A percentile compares a stretch with the other conserved stretches of the same genome.
These are phyloP conservation scores for Protea cynaroides DNA, from an alignment of 164 flowering plant species.

Conservation along the genomic window DNA sequence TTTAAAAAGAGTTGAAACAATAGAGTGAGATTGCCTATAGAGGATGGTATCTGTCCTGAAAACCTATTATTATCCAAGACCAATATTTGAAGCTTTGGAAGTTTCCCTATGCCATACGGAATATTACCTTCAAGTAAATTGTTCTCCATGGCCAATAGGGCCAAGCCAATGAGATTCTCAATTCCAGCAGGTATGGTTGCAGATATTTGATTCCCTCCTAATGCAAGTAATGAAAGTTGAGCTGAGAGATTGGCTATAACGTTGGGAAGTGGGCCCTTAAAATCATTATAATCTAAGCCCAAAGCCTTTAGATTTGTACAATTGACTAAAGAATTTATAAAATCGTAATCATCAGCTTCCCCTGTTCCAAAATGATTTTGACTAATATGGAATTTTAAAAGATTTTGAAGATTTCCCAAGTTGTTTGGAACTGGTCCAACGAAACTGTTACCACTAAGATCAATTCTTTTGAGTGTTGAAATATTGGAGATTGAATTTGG, in stretches of 20 bases:
- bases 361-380: background rate
- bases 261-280: background rate
- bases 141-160: background rate
- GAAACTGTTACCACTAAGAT: background rate
- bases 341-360: background rate
- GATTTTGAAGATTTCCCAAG: background rate
- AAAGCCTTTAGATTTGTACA: background rate
- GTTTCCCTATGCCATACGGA: background rate
- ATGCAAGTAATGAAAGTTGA: background rate
- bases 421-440: background rate
- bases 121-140: background rate
- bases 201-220: background rate
- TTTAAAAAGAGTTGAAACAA: background rate
- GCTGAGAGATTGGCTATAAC: background rate
- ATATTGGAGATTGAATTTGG: background rate
- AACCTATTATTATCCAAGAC: background rate
- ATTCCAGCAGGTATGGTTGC: background rate
- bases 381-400: background rate
- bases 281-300: background rate
- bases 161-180: background rate
- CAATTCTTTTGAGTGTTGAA: background rate
- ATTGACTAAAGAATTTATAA: background rate
- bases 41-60: background rate
- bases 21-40: background rate
- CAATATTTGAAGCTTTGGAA: background rate